phyloP scores from a whole-genome alignment of 352 stramenopile genomes.

The Globisporangium rhizosaccharum region DNA sequence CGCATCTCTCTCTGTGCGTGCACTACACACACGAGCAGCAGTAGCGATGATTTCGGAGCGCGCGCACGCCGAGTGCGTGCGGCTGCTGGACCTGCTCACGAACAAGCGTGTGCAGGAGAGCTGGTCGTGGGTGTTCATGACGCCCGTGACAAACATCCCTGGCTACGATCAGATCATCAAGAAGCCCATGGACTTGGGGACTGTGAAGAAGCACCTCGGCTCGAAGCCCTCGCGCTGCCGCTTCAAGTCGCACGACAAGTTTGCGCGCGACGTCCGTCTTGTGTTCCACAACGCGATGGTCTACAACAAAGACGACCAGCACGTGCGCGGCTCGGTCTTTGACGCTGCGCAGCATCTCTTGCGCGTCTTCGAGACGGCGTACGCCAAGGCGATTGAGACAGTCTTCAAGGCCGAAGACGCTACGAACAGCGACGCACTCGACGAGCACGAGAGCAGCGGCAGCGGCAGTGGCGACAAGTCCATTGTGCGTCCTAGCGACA shows the following conservation, averaged over 20 bases:
- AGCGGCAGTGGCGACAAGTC: constrained; percentile 11
- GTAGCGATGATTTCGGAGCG: constrained; percentile 62
- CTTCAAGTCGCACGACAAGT: constrained; percentile 83
- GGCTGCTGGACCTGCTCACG: constrained; percentile 70
- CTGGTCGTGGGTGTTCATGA: constrained; percentile 87
- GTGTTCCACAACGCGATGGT: constrained; percentile 80
- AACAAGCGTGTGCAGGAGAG: constrained; percentile 81
- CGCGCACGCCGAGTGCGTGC: constrained; percentile 73
- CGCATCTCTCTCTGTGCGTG: background rate
- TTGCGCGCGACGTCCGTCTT: constrained; percentile 72
- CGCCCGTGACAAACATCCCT: constrained; percentile 51
- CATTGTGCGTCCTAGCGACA: constrained; percentile 1
- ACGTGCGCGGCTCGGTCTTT: constrained; percentile 75
- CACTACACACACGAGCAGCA: background rate
- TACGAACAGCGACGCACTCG: constrained; percentile 1
- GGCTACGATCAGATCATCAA: constrained; percentile 75
- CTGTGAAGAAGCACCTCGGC: constrained; percentile 69
- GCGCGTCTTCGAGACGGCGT: constrained; percentile 77
- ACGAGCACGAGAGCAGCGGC: constrained; percentile 4
- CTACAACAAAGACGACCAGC: constrained; percentile 75
- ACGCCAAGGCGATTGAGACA: constrained; percentile 65
- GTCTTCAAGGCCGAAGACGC: constrained; percentile 27
- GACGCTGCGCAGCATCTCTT: constrained; percentile 75
- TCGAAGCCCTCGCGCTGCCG: constrained; percentile 76
- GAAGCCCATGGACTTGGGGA: constrained; percentile 80